Conservation (phyloP, 2,329 filamentous ascomycete genomes). For the Hirsutella rhossiliensis region DNA sequence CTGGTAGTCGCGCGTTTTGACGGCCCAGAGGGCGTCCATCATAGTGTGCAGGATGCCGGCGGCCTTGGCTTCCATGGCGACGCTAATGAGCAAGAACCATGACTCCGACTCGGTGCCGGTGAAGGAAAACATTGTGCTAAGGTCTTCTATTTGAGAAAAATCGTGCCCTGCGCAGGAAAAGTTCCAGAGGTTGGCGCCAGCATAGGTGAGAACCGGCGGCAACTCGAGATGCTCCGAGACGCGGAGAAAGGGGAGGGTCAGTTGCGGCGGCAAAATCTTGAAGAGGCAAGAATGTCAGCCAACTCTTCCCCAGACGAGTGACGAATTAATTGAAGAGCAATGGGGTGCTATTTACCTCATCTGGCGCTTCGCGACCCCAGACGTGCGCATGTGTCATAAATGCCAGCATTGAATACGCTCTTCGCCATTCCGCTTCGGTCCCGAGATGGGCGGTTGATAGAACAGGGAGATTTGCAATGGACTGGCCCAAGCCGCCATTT, state of each 20-base stretch:
- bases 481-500: slow-evolving; percentile 47
- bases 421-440: slow-evolving; percentile 61
- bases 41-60: slow-evolving; percentile 65
- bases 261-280: slow-evolving; percentile 56
- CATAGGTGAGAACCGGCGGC: slow-evolving; percentile 83
- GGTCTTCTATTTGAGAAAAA: slow-evolving; percentile 54
- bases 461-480: slow-evolving; percentile 54
- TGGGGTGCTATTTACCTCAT: slow-evolving; percentile 41
- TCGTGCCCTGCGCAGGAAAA: slow-evolving; percentile 47
- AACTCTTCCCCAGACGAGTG: background rate
- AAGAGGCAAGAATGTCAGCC: background rate
- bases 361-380: slow-evolving; percentile 70
- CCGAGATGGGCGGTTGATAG: slow-evolving; percentile 53
- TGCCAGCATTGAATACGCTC: slow-evolving; percentile 67
- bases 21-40: slow-evolving; percentile 62
- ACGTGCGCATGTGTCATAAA: slow-evolving; percentile 81
- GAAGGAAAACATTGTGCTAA: slow-evolving; percentile 67
- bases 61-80: slow-evolving; percentile 78
- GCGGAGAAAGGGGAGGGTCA: slow-evolving; percentile 65
- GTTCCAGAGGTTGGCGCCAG: slow-evolving; percentile 82
- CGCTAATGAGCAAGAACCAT: slow-evolving; percentile 87
- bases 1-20: slow-evolving; percentile 44
- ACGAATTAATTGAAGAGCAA: background rate
- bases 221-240: slow-evolving; percentile 66
- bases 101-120: slow-evolving; percentile 84